A percentile compares a stretch with the other conserved stretches of the same genome.
Evolutionary conservation across 2,329 filamentous ascomycete species (phyloP).

Genomic region (Penicillium sp.): DNA sequence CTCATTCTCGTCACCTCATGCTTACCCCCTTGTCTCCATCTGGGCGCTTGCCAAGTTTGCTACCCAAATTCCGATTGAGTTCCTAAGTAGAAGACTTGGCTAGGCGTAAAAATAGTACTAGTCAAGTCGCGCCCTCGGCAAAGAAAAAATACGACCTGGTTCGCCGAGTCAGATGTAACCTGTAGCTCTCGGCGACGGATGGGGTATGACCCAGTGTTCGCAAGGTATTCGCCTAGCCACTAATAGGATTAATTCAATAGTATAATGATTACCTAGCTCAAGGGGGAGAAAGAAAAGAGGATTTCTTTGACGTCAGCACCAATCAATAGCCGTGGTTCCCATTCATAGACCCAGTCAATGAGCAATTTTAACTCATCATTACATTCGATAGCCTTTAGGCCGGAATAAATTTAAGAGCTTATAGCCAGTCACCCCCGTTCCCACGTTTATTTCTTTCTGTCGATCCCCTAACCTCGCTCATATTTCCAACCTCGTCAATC

Average conservation of each 20-base stretch:
- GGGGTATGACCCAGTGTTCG: background rate
- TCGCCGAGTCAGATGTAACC: constrained; percentile 8
- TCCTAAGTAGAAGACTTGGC: background rate
- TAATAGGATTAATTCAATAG: background rate
- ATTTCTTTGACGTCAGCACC: constrained; percentile 8
- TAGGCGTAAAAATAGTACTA: background rate
- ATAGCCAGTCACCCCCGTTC: background rate
- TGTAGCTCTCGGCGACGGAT: constrained; percentile 3
- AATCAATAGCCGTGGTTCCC: constrained; percentile 9
- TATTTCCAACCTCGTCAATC: background rate
- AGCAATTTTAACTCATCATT: constrained; percentile 20
- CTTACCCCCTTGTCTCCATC: background rate
- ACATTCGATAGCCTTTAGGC: background rate
- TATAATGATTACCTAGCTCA: background rate
- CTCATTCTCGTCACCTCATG: background rate
- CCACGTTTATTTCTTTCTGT: background rate
- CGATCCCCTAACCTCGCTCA: background rate
- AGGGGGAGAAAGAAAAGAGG: background rate
- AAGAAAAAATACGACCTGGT: constrained; percentile 3
- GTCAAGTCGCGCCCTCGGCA: background rate
- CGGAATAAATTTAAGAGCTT: constrained; percentile 1
- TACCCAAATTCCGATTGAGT: background rate
- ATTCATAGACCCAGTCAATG: constrained; percentile 6
- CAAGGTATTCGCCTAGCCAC: background rate
- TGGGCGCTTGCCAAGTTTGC: background rate